Evolutionary conservation across 306 rosid species (phyloP).

Genomic region (Delonix regia): DNA sequence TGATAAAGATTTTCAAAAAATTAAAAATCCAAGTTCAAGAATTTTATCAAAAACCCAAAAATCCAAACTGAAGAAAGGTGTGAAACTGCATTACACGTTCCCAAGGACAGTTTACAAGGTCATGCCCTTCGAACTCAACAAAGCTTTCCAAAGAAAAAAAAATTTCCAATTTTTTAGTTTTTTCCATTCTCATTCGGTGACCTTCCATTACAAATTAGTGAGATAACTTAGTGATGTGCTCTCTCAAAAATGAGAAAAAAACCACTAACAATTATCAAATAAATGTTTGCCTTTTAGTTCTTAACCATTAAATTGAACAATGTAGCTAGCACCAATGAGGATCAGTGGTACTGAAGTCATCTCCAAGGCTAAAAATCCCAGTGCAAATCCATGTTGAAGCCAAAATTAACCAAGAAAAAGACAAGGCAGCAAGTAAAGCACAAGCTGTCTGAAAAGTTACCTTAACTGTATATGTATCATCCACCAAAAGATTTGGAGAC

Average conservation of each 20-base stretch:
- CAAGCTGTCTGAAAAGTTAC: constrained; percentile 40
- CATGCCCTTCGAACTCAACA: not conserved
- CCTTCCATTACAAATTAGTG: not conserved
- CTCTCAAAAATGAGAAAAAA: not conserved
- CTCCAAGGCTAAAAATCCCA: not conserved
- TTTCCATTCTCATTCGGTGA: not conserved
- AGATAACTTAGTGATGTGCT: not conserved
- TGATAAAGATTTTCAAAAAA: too few species aligned
- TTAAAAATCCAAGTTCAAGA: not conserved
- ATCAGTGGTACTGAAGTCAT: not conserved
- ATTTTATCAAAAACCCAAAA: not conserved
- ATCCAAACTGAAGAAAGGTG: not conserved
- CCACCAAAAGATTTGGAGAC: constrained; percentile 96
- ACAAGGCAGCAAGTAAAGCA: constrained; percentile 5
- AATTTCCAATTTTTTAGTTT: not conserved
- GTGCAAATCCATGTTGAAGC: not conserved
- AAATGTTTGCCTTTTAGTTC: not conserved
- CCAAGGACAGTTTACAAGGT: not conserved
- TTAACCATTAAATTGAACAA: not conserved
- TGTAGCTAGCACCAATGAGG: constrained; percentile 10
- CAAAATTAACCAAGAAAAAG: not conserved
- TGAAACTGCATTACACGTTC: not conserved
- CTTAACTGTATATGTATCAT: constrained; percentile 86
- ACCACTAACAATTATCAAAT: not conserved
- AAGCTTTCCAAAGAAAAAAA: not conserved